phyloP scores from a whole-genome alignment of 768 basidiomycete genomes.

The Termitomyces eurrhizus region DNA sequence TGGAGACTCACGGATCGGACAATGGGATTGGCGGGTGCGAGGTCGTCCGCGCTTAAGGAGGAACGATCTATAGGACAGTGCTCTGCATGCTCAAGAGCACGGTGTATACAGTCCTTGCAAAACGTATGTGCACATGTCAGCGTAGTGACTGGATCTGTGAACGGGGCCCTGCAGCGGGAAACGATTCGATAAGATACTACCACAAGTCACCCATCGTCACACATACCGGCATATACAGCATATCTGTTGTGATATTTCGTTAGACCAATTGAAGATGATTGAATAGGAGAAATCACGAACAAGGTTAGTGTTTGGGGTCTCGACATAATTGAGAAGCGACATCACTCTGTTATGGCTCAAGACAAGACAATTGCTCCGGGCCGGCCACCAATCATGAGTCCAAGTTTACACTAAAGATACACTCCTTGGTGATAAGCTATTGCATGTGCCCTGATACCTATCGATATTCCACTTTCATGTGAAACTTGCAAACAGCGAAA shows the following conservation, averaged over 20 bases:
- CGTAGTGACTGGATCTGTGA: slow-evolving; percentile 72
- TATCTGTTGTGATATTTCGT: slow-evolving; percentile 36
- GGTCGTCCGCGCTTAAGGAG: slow-evolving; percentile 51
- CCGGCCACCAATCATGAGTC: background rate
- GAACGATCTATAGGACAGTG: slow-evolving; percentile 87
- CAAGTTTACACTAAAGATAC: background rate
- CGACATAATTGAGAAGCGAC: slow-evolving; percentile 56
- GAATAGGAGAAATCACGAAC: slow-evolving; percentile 32
- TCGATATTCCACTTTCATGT: no score
- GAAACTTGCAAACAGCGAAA: no score
- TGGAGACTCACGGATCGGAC: slow-evolving; percentile 60
- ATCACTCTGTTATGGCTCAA: slow-evolving; percentile 16
- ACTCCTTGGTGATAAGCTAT: background rate
- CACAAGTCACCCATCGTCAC: background rate
- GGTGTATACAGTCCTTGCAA: slow-evolving; percentile 76
- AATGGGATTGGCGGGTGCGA: slow-evolving; percentile 68
- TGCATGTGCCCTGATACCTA: no score
- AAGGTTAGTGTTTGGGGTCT: slow-evolving; percentile 61
- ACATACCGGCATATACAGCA: slow-evolving; percentile 75
- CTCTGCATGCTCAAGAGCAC: slow-evolving; percentile 60
- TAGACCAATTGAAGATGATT: background rate
- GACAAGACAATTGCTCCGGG: background rate
- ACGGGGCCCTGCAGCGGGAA: slow-evolving; percentile 49
- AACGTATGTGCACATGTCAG: slow-evolving; percentile 82
- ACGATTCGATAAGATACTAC: background rate